phyloP scores from a whole-genome alignment of 441 rosid genomes.

The Populus hybrid region DNA sequence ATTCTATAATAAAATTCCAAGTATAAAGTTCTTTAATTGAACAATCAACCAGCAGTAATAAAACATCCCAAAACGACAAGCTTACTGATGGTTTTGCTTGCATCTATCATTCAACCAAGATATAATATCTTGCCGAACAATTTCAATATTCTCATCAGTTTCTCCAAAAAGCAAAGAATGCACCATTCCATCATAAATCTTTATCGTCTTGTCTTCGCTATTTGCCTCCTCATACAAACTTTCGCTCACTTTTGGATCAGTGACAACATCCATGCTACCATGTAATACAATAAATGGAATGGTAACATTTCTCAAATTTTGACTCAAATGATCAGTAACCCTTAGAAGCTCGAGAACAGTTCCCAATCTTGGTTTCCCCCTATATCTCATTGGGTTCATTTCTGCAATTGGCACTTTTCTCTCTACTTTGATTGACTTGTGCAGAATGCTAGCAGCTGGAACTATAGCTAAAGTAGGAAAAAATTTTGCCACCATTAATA shows the following conservation, averaged over 20 bases:
- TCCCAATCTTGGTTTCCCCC: conserved; percentile 77
- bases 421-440: conserved; percentile 59
- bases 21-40: no score
- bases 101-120: conserved; percentile 35
- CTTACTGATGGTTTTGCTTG: conserved; percentile 20
- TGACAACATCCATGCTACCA: conserved; percentile 79
- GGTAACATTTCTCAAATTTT: conserved; percentile 47
- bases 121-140: conserved; percentile 29
- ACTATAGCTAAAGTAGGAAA: conserved; percentile 74
- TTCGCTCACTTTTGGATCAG: conserved; percentile 77
- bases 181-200: no score
- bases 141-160: conserved; percentile 55
- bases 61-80: conserved; percentile 23
- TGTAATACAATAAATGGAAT: conserved; percentile 73
- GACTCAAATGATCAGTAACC: conserved; percentile 55
- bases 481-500: conserved; percentile 48
- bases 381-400: conserved; percentile 65
- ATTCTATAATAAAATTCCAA: no score
- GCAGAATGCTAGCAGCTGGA: conserved; percentile 61
- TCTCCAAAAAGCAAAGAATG: conserved; percentile 43
- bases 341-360: conserved; percentile 72
- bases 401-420: conserved; percentile 51
- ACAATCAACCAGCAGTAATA: not conserved
- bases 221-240: conserved; percentile 25
- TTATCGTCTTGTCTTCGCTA: conserved; percentile 31